Conservation (phyloP, 768 basidiomycete species). For the Dioszegia hungarica region DNA sequence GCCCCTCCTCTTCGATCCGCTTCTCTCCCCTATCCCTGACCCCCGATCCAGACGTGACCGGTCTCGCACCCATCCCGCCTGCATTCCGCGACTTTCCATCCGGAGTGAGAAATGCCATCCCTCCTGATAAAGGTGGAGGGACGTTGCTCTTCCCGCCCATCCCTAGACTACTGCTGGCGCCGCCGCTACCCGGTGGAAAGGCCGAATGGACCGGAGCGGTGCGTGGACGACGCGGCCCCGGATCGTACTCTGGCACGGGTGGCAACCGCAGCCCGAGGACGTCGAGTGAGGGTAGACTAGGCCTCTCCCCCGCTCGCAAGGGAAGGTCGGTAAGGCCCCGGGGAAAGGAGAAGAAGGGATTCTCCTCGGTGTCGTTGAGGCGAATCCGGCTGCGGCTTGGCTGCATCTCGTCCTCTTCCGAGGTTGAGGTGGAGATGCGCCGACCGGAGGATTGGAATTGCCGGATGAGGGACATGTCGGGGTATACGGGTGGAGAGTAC, state of each 20-base stretch:
- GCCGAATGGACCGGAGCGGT: constrained; percentile 34
- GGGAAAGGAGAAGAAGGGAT: not conserved
- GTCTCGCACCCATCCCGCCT: not conserved
- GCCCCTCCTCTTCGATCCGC: not conserved
- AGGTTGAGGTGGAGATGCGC: constrained; percentile 37
- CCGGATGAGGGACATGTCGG: not conserved
- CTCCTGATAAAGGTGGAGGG: constrained; percentile 1
- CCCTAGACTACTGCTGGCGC: not conserved
- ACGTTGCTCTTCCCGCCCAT: not conserved
- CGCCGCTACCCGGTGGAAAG: constrained; percentile 10
- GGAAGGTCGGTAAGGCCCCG: not conserved
- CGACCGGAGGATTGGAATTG: constrained; percentile 31
- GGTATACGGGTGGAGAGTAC: not conserved
- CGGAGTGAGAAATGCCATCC: not conserved
- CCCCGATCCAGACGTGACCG: not conserved
- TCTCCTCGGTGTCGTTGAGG: not conserved
- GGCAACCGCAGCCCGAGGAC: constrained; percentile 35
- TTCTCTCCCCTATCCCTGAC: not conserved
- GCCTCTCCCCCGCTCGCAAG: not conserved
- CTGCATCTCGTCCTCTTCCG: constrained; percentile 41
- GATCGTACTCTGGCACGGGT: constrained; percentile 21
- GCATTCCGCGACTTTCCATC: not conserved
- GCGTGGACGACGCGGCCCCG: constrained; percentile 18
- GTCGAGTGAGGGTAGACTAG: constrained; percentile 30
- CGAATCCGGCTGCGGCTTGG: constrained; percentile 25